Base-by-base conservation (phyloP, 805 yeast species). In the Cyberlindnera misumaiensis region DNA sequence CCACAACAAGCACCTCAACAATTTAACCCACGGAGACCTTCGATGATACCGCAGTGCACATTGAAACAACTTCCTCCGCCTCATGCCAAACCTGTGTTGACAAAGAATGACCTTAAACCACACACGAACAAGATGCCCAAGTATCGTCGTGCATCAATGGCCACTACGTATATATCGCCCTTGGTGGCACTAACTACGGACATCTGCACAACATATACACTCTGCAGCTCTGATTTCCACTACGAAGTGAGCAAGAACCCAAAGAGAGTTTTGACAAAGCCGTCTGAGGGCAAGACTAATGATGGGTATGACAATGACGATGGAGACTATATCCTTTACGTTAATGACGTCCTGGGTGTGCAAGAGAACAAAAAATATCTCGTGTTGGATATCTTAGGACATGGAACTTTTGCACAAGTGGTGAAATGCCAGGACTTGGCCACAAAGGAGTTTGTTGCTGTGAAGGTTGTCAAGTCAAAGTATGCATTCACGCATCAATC, bases 361-460 rank as follows among this genome's bases (percentile, higher is more conserved):
- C 86, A 83, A 49, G 93, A 85, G 47, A 89, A 86, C 42, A 70
- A 89, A 39, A 83, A 85, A 55, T 90, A 89, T 57, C 70, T 93
- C 53, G 96, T 93, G 5, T 65, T 93, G 41, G 97, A 90, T 59
- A 70, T 93, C 12, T 63, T 93, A 30, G 99, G 99, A 1, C 90
- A 89, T 45, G 99, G 99, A 3, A 89, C 98, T 1, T 93, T 93
- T 68, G 98, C 98, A 9, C 97, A 93, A 63, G 99, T 93, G 34
- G 94, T 89, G 30, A 93, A 90, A 63, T 90, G 97, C 62, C 95
- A 86, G 58, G 75, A 79, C 50, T 47, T 68, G 45, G 62, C 60
- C 34, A 55, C 58, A 1, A 93, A 87, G 55, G 90, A 86, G 45
- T 75, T 90, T 15, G 85, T 89, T 18, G 98, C 98, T 1, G 94